Evolutionary conservation across 192 early-diverging fungal genomes (phyloP), one percentile per base, ranked within the genome.

Genomic region (Geosiphon pyriformis): DNA sequence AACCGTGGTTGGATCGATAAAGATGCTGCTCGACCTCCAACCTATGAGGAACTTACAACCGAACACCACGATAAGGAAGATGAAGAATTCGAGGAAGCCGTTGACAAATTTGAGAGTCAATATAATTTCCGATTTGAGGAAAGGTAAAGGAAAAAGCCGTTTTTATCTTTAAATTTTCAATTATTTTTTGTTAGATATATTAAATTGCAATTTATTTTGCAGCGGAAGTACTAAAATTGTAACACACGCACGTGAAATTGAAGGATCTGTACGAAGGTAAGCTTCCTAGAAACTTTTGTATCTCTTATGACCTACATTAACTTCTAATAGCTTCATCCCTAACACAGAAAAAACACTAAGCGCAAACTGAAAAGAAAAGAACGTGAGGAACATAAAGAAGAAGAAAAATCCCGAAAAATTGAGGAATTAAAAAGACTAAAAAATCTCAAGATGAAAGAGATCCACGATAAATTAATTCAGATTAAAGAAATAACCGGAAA

Each of bases 111-210:
- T 69, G 96, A 98, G 77, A 85, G 83, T 52, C 82, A 82, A 68
- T 92, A 94, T 75, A 98, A 98, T 64, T 95, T 96, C 80, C 85
- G 96, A 51, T 96, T 88, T 62, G 93, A 95, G 78, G 94, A 98
- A 74, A 85, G 82, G 69, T 82, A 80, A 74, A 81, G 78, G 27
- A 33, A 32, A 71, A 23, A 10, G 29, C 0, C 27, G n/a, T n/a
- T n/a, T n/a, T n/a, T 22, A 29, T 67, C 37, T 12, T 72, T 53
- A 60, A 8, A 20, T 48, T 55, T 30, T 11, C 17, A 37, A 23
- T 63, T 4, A 32, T 10, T 12, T 57, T 32, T 52, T 1, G 4
- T 32, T 47, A 61, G 22, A 22, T 27, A 54, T 29, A 31, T 34
- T 26, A 22, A 54, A 32, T 29, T 37, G 26, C 29, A 23, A 34